Conservation (phyloP, 805 yeast species). For the Monosporozyma yasuniensis region DNA sequence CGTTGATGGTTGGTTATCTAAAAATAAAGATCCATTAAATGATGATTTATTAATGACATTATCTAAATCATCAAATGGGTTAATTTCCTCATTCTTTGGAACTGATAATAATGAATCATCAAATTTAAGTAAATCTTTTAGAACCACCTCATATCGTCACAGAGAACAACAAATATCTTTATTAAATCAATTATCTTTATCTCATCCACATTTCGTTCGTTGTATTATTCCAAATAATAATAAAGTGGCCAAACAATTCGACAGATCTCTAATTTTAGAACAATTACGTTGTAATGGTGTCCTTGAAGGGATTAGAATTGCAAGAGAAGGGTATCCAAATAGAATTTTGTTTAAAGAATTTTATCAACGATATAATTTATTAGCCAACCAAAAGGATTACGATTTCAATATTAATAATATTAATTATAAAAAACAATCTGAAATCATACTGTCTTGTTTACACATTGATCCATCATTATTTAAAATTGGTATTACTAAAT, state of each 20-base stretch:
- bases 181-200: slow-evolving; percentile 61
- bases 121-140: slow-evolving; percentile 11
- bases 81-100: slow-evolving; percentile 49
- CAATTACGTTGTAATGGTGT: slow-evolving; percentile 97
- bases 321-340: slow-evolving; percentile 95
- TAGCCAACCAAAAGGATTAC: slow-evolving; percentile 35
- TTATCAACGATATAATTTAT: slow-evolving; percentile 61
- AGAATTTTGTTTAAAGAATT: slow-evolving; percentile 79
- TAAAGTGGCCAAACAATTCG: slow-evolving; percentile 63
- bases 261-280: slow-evolving; percentile 67
- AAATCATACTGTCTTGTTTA: slow-evolving; percentile 53
- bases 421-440: slow-evolving; percentile 59
- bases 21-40: slow-evolving; percentile 87
- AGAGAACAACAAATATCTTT: slow-evolving; percentile 70
- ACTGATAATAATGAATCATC: slow-evolving; percentile 1
- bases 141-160: slow-evolving; percentile 80
- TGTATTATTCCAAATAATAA: slow-evolving; percentile 85
- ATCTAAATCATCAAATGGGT: slow-evolving; percentile 44
- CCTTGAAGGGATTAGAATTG: slow-evolving; percentile 92
- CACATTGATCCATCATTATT: slow-evolving; percentile 65
- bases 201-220: slow-evolving; percentile 95
- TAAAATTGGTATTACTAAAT: slow-evolving; percentile 87
- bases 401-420: slow-evolving; percentile 20
- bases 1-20: slow-evolving; percentile 86
- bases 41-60: slow-evolving; percentile 61